Evolutionary conservation across 768 basidiomycete genomes (phyloP).

Genomic region (Mycena sanguinolenta): DNA sequence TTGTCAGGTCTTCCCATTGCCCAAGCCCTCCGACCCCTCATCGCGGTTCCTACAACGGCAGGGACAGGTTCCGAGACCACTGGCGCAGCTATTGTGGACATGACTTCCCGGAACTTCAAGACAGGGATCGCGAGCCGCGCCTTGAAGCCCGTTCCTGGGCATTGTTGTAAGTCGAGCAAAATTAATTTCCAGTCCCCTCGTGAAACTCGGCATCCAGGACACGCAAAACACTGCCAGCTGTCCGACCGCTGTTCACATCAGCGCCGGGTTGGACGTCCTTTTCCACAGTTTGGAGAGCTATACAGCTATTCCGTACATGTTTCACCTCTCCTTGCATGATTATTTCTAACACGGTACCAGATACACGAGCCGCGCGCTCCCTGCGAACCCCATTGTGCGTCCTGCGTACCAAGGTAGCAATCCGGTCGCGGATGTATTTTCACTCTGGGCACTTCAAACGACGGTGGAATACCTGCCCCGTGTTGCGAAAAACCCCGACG

Average conservation of each 20-base stretch:
- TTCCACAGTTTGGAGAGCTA: slow-evolving; percentile 97
- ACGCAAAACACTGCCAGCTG: slow-evolving; percentile 93
- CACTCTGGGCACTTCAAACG: slow-evolving; percentile 91
- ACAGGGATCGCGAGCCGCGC: slow-evolving; percentile 96
- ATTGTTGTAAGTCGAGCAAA: slow-evolving; percentile 65
- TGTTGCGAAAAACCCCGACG: slow-evolving; percentile 82
- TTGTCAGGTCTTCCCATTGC: slow-evolving; percentile 71
- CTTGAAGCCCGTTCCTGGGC: slow-evolving; percentile 89
- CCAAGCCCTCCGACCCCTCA: slow-evolving; percentile 82
- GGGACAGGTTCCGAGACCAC: slow-evolving; percentile 97
- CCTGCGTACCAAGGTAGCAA: slow-evolving; percentile 96
- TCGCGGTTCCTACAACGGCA: slow-evolving; percentile 81
- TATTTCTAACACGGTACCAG: slow-evolving; percentile 50
- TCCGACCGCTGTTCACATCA: slow-evolving; percentile 93
- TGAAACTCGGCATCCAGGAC: slow-evolving; percentile 65
- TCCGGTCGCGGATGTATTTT: slow-evolving; percentile 96
- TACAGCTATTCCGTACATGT: slow-evolving; percentile 86
- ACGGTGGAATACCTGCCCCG: slow-evolving; percentile 92
- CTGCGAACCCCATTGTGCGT: slow-evolving; percentile 88
- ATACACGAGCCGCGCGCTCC: slow-evolving; percentile 93
- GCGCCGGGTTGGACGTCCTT: slow-evolving; percentile 93
- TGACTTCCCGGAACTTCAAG: slow-evolving; percentile 93
- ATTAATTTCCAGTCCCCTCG: neutral
- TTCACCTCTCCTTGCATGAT: neutral
- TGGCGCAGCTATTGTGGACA: slow-evolving; percentile 93